Evolutionary conservation across 1,139 yeast genomes (phyloP).

Genomic region (Hyphopichia pseudoburtonii): DNA sequence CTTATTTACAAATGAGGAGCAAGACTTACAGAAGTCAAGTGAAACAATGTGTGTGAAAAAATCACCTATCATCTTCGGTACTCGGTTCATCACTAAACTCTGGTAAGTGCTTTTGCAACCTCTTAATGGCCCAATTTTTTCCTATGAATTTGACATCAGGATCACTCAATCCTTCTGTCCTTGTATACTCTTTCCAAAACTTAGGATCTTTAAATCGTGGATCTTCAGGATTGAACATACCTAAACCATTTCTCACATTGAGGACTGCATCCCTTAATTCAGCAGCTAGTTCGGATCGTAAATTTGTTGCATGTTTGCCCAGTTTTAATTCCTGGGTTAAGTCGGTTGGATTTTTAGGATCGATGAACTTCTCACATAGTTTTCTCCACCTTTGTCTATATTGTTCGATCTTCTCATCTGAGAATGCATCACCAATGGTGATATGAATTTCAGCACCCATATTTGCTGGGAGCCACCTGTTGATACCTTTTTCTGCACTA

Average conservation of each 20-base stretch:
- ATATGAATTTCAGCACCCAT: conserved; percentile 69
- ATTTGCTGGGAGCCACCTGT: conserved; percentile 62
- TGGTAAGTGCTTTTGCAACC: conserved; percentile 60
- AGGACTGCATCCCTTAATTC: conserved; percentile 66
- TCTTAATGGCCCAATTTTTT: conserved; percentile 74
- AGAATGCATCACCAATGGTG: conserved; percentile 69
- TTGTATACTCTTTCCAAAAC: conserved; percentile 72
- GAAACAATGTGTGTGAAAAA: not conserved
- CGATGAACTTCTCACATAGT: conserved; percentile 55
- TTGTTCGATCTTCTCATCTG: conserved; percentile 55
- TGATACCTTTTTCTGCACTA: conserved; percentile 51
- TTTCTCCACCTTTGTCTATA: conserved; percentile 70
- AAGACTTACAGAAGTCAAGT: not conserved
- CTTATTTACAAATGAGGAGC: too few relatives aligned
- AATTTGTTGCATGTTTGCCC: conserved; percentile 60
- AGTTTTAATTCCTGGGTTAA: conserved; percentile 58
- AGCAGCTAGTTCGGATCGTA: conserved; percentile 72
- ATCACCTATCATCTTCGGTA: not conserved
- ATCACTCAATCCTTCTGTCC: conserved; percentile 63
- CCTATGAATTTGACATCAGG: conserved; percentile 72
- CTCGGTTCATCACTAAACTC: conserved; percentile 22
- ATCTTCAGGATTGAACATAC: conserved; percentile 55
- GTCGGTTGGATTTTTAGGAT: conserved; percentile 53
- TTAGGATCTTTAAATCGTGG: conserved; percentile 62
- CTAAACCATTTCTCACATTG: conserved; percentile 50